phyloP scores from a whole-genome alignment of 768 basidiomycete genomes.

The Suillus decipiens region DNA sequence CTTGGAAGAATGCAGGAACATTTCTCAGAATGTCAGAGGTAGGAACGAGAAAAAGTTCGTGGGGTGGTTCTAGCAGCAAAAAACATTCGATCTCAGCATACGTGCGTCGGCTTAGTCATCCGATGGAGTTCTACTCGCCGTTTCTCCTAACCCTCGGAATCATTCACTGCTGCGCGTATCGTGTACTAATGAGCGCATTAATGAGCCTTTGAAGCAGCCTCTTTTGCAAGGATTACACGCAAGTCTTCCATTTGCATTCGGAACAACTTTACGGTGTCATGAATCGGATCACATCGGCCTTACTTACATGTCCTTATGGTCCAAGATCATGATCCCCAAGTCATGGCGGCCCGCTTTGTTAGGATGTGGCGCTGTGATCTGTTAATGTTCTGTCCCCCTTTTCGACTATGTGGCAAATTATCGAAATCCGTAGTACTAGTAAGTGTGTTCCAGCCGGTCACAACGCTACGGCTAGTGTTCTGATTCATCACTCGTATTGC shows the following conservation, averaged over 20 bases:
- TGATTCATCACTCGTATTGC: not conserved
- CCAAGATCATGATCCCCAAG: not conserved
- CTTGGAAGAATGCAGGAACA: constrained; percentile 5
- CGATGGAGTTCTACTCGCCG: not conserved
- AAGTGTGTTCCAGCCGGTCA: not conserved
- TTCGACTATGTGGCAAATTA: not conserved
- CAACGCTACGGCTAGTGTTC: not conserved
- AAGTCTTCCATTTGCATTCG: constrained; percentile 2
- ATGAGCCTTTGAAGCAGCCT: not conserved
- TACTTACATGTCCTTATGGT: not conserved
- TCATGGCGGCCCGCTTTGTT: not conserved
- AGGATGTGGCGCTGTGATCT: not conserved
- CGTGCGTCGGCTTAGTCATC: constrained; percentile 4
- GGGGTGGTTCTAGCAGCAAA: constrained; percentile 1
- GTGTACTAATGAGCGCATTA: not conserved
- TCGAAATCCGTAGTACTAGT: not conserved
- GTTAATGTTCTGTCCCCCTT: not conserved
- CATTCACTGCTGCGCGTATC: not conserved
- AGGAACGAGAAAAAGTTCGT: not conserved
- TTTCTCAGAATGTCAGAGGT: not conserved
- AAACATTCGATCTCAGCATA: constrained; percentile 1
- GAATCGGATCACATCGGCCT: constrained; percentile 1
- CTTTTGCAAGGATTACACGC: not conserved
- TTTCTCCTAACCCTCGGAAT: not conserved
- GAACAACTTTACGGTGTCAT: not conserved